Percentiles rank a stretch among this genome's conserved stretches.
Conservation (phyloP, 1,284 basidiomycete species). For the Puccinia hordei region DNA sequence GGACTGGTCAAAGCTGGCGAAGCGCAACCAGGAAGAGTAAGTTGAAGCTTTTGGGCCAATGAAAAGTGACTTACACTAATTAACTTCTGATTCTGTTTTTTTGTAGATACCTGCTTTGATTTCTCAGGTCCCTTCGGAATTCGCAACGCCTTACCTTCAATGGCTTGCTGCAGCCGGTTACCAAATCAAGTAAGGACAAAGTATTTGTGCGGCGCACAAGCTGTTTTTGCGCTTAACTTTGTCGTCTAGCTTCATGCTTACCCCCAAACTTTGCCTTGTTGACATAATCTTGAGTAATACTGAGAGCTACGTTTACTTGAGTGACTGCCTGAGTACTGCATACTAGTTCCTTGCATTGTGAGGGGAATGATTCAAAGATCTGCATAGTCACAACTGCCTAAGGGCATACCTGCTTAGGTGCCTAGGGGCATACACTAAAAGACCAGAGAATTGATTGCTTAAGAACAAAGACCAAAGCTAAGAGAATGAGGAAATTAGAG, state of each 20-base stretch:
- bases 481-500: too few relatives aligned
- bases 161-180: slow-evolving; percentile 50
- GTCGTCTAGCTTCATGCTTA: background rate
- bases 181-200: slow-evolving; percentile 39
- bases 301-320: too few relatives aligned
- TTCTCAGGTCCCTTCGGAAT: slow-evolving; percentile 43
- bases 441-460: too few relatives aligned
- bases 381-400: too few relatives aligned
- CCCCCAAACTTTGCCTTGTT: too few relatives aligned
- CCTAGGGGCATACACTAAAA: too few relatives aligned
- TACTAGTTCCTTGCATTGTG: too few relatives aligned
- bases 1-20: slow-evolving; percentile 50
- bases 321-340: too few relatives aligned
- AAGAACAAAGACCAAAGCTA: too few relatives aligned
- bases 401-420: too few relatives aligned
- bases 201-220: background rate
- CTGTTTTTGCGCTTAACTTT: background rate
- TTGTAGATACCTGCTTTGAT: slow-evolving; percentile 49
- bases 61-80: background rate
- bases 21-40: slow-evolving; percentile 50
- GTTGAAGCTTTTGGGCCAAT: background rate
- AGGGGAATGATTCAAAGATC: too few relatives aligned
- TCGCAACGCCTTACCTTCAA: slow-evolving; percentile 49
- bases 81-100: background rate
- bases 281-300: too few relatives aligned